phyloP scores from a whole-genome alignment of 192 early-diverging fungal species.

The Mortierella antarctica region DNA sequence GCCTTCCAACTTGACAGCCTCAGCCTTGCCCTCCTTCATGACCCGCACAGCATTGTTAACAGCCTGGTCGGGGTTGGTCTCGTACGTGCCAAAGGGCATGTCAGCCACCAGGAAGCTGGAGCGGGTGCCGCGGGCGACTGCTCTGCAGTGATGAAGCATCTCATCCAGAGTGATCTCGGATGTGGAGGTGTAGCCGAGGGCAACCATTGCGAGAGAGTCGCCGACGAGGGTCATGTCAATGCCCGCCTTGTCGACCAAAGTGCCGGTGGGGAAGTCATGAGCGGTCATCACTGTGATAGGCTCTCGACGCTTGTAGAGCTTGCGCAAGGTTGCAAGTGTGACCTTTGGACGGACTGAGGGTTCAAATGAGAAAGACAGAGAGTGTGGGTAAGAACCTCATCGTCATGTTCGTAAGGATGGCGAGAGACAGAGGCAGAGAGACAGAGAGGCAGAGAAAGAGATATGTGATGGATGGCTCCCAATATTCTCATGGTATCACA shows the following conservation, averaged over 20 bases:
- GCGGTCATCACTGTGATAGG: constrained; percentile 97
- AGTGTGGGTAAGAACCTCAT: not conserved
- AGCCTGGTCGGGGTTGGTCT: constrained; percentile 77
- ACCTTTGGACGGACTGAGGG: constrained; percentile 75
- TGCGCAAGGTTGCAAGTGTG: constrained; percentile 83
- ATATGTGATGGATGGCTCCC: no score
- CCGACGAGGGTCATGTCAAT: constrained; percentile 94
- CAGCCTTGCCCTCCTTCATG: constrained; percentile 90
- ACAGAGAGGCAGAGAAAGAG: no score
- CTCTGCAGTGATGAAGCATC: constrained; percentile 95
- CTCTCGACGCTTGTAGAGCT: constrained; percentile 74
- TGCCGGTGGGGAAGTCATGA: constrained; percentile 93
- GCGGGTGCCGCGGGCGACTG: constrained; percentile 85
- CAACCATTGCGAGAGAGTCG: constrained; percentile 97
- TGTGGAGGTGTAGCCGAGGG: constrained; percentile 89
- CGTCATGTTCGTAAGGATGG: no score
- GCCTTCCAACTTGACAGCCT: constrained; percentile 97
- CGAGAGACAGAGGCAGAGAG: no score
- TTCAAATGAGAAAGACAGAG: not conserved
- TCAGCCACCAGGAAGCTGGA: constrained; percentile 87
- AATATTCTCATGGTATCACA: no score
- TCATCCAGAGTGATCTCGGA: constrained; percentile 92
- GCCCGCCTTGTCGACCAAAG: constrained; percentile 83
- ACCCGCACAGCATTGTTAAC: constrained; percentile 84
- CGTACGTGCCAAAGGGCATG: constrained; percentile 95